These are phyloP conservation scores for Cystoisospora suis DNA, from an alignment of 169 alveolate genomes.

Conservation along the genomic window DNA sequence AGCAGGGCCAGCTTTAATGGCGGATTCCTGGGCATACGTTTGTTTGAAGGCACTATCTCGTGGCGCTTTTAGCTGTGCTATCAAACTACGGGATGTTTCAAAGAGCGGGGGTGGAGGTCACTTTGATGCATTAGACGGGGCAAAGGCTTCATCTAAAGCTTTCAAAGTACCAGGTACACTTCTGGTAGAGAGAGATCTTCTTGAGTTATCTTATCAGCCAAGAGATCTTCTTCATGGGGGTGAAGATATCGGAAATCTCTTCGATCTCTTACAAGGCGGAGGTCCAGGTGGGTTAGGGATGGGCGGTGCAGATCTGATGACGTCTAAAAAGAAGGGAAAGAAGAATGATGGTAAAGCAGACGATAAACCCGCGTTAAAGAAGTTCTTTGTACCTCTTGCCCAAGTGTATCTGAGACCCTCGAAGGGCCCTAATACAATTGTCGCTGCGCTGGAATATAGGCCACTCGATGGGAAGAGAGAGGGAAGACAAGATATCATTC, in stretches of 20 bases:
- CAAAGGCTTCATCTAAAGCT: not conserved
- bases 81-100: conserved; percentile 41
- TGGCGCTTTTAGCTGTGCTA: conserved; percentile 48
- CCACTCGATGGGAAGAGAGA: not conserved
- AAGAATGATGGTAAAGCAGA: not conserved
- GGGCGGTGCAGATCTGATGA: no score
- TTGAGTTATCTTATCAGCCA: not conserved
- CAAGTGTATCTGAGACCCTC: conserved; percentile 29
- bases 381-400: not conserved
- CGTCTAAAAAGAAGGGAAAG: no score
- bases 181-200: not conserved
- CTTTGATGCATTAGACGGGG: not conserved
- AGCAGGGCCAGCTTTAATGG: conserved; percentile 33
- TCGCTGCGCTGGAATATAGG: conserved; percentile 13
- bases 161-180: not conserved
- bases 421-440: conserved; percentile 29
- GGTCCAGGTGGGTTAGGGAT: not conserved
- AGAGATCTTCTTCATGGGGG: not conserved
- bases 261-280: not conserved
- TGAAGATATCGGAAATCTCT: not conserved
- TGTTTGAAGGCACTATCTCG: conserved; percentile 29
- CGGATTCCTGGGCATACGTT: not conserved
- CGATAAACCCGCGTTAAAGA: not conserved
- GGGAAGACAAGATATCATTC: conserved; percentile 40
- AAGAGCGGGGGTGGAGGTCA: not conserved